phyloP scores from a whole-genome alignment of 768 basidiomycete genomes.

The Tulasnella sp. region DNA sequence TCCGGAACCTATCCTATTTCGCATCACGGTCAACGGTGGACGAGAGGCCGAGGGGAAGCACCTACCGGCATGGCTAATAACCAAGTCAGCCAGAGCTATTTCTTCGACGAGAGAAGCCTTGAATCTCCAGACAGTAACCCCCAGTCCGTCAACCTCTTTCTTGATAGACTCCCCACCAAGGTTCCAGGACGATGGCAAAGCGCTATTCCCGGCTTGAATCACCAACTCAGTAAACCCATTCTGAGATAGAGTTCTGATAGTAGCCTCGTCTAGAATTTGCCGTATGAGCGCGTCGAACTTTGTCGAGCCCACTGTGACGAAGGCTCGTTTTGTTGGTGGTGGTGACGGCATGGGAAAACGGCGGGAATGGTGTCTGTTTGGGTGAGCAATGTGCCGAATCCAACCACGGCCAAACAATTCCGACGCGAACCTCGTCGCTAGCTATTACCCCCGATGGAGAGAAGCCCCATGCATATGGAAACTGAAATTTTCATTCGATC shows the following conservation, averaged over 20 bases:
- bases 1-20: conserved; percentile 57
- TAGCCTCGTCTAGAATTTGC: conserved; percentile 42
- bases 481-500: too few relatives aligned
- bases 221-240: conserved; percentile 51
- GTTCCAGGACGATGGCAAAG: conserved; percentile 28
- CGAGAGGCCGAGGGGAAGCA: not conserved
- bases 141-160: conserved; percentile 29
- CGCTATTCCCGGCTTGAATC: conserved; percentile 70
- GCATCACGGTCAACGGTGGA: not conserved
- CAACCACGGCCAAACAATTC: too few relatives aligned
- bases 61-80: conserved; percentile 92
- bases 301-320: conserved; percentile 88
- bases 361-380: not conserved
- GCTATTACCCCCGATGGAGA: too few relatives aligned
- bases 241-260: conserved; percentile 40
- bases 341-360: not conserved
- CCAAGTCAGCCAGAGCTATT: conserved; percentile 54
- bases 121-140: conserved; percentile 60
- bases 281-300: conserved; percentile 67
- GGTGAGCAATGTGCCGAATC: too few relatives aligned
- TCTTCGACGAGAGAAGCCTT: conserved; percentile 58
- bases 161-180: conserved; percentile 11
- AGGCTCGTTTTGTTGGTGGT: conserved; percentile 28
- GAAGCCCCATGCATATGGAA: too few relatives aligned
- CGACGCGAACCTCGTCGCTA: too few relatives aligned